phyloP scores from a whole-genome alignment of 2,329 filamentous ascomycete species.

The Nothopassalora personata region DNA sequence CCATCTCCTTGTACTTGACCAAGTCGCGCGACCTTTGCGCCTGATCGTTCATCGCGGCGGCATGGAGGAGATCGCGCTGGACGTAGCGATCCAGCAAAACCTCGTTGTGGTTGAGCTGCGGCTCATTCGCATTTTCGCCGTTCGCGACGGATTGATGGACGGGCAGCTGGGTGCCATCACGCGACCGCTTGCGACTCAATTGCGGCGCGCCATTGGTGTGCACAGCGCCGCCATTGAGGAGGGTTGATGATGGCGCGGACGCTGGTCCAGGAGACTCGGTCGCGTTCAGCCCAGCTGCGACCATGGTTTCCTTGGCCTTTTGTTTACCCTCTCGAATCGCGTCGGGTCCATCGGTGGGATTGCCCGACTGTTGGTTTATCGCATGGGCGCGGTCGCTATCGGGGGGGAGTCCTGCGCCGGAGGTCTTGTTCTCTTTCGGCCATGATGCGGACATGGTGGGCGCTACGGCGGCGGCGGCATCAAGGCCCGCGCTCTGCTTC shows the following conservation, averaged over 20 bases:
- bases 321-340: slow-evolving; percentile 55
- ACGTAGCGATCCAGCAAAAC: slow-evolving; percentile 58
- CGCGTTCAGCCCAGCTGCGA: slow-evolving; percentile 45
- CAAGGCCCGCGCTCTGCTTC: background rate
- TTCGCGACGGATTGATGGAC: slow-evolving; percentile 25
- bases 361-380: slow-evolving; percentile 13
- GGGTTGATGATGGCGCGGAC: slow-evolving; percentile 5
- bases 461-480: background rate
- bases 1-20: slow-evolving; percentile 59
- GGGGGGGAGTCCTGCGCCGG: slow-evolving; percentile 22
- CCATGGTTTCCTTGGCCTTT: slow-evolving; percentile 55
- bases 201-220: slow-evolving; percentile 45
- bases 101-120: slow-evolving; percentile 25
- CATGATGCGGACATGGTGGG: slow-evolving; percentile 3
- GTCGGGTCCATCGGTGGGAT: slow-evolving; percentile 33
- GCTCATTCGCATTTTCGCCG: slow-evolving; percentile 12
- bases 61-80: slow-evolving; percentile 57
- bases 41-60: slow-evolving; percentile 49
- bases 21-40: slow-evolving; percentile 39
- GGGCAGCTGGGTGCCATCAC: slow-evolving; percentile 52
- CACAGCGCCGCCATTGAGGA: slow-evolving; percentile 22
- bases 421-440: slow-evolving; percentile 9
- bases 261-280: slow-evolving; percentile 30
- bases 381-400: slow-evolving; percentile 16
- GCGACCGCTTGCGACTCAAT: slow-evolving; percentile 53